A percentile compares a stretch with the other conserved stretches of the same genome.
These are phyloP conservation scores for Colletotrichum salicis DNA, from an alignment of 2,329 filamentous ascomycete species.

Conservation along the genomic window DNA sequence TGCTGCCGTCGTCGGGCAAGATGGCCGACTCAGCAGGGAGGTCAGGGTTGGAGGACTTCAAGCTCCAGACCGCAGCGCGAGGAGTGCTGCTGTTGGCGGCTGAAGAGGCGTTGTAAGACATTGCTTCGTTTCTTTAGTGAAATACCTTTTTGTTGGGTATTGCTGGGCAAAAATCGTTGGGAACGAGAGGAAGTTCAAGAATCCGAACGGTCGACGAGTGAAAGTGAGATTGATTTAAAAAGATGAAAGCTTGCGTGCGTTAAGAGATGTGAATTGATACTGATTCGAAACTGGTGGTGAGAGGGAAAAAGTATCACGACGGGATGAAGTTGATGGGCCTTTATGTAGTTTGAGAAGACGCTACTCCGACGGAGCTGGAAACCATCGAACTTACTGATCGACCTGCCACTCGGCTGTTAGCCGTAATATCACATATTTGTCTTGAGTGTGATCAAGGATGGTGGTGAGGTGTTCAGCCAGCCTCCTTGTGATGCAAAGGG, in stretches of 20 bases:
- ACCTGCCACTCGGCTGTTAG: not conserved
- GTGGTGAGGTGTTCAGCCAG: not conserved
- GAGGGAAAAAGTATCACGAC: not conserved
- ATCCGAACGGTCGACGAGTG: not conserved
- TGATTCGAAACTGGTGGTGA: not conserved
- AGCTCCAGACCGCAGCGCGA: not conserved
- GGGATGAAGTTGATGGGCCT: not conserved
- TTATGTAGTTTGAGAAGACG: not conserved
- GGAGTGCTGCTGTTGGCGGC: not conserved
- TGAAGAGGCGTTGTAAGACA: not conserved
- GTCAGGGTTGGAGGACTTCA: conserved; percentile 1
- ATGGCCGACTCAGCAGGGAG: not conserved
- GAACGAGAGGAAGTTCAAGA: not conserved
- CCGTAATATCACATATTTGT: not conserved
- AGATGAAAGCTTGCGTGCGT: not conserved
- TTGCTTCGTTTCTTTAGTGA: not conserved
- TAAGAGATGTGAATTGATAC: not conserved
- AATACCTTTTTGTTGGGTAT: not conserved
- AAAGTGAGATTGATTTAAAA: not conserved
- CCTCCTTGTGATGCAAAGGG: not conserved
- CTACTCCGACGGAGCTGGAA: not conserved
- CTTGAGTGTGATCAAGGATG: not conserved
- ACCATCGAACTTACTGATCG: not conserved
- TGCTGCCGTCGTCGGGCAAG: not conserved
- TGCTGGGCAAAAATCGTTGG: not conserved